phyloP scores from a whole-genome alignment of 176 grass and related monocot genomes.

The Panicum miliaceum region DNA sequence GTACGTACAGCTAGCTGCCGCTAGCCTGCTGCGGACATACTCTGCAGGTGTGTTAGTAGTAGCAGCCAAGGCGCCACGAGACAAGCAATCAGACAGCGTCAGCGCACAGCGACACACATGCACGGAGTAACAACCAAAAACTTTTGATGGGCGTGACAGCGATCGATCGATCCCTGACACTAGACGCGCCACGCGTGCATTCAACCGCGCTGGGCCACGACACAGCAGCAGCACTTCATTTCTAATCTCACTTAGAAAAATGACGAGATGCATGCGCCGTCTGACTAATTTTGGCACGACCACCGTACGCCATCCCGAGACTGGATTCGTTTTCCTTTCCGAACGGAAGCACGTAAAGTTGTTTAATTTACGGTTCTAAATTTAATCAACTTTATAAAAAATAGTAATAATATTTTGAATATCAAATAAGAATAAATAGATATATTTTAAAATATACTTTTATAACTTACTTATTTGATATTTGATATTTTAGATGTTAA shows the following conservation, averaged over 20 bases:
- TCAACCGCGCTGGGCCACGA: background rate
- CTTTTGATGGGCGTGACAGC: background rate
- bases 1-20: too few species aligned
- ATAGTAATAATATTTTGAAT: too few species aligned
- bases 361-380: too few species aligned
- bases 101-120: too few species aligned
- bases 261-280: background rate
- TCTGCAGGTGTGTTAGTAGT: background rate
- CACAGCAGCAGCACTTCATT: background rate
- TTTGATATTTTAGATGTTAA: too few species aligned
- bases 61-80: background rate
- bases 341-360: background rate
- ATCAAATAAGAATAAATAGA: too few species aligned
- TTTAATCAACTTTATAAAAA: too few species aligned
- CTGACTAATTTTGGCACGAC: background rate
- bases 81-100: background rate
- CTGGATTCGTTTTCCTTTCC: background rate
- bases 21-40: too few species aligned
- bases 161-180: too few species aligned
- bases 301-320: background rate
- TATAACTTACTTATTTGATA: too few species aligned
- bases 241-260: background rate
- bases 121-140: background rate
- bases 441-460: too few species aligned
- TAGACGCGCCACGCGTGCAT: too few species aligned